These are phyloP conservation scores for Ochetophila trinervis DNA, from an alignment of 306 rosid species.

Conservation along the genomic window DNA sequence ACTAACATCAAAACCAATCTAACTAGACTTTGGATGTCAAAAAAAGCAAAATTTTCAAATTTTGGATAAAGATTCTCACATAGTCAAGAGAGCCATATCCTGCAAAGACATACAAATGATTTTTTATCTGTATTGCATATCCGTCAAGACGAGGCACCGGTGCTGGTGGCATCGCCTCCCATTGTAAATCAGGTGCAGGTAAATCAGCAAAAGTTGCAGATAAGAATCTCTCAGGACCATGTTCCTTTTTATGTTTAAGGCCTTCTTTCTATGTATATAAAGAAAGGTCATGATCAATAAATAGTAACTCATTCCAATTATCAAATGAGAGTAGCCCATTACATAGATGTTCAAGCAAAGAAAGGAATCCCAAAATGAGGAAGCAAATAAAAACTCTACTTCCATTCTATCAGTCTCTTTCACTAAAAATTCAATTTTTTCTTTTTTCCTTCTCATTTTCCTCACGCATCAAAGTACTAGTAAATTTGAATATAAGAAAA, in stretches of 20 bases:
- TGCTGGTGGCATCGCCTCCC: constrained; percentile 82
- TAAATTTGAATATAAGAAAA: too few relatives aligned
- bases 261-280: constrained; percentile 31
- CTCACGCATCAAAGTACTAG: neutral
- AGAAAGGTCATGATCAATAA: constrained; percentile 6
- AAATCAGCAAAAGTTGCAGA: constrained; percentile 74
- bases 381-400: neutral
- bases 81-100: constrained; percentile 68
- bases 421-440: neutral
- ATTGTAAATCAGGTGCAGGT: constrained; percentile 66
- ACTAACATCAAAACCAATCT: neutral
- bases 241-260: constrained; percentile 13
- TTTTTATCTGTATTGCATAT: constrained; percentile 60
- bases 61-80: constrained; percentile 40
- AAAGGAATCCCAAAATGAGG: neutral
- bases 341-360: neutral
- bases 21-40: neutral
- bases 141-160: constrained; percentile 91
- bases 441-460: neutral
- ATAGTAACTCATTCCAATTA: neutral
- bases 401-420: neutral
- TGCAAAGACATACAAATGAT: constrained; percentile 66
- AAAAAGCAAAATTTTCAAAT: neutral
- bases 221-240: constrained; percentile 33
- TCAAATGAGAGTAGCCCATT: neutral